Conservation (phyloP, 2,329 filamentous ascomycete genomes). For the Fusarium zealandicum region DNA sequence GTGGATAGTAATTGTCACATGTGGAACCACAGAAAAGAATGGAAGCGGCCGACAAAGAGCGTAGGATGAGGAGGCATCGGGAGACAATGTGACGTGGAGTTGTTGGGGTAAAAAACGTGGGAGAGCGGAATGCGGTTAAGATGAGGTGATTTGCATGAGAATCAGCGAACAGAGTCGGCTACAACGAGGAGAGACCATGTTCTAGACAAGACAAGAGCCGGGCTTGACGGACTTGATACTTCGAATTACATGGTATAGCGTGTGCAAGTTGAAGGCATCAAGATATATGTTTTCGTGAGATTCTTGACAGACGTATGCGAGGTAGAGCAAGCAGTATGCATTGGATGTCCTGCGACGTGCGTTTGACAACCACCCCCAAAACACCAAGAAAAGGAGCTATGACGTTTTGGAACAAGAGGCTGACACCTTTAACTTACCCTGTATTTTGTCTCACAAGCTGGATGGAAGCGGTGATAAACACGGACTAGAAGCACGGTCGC, state of each 20-base stretch:
- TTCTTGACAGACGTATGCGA: too few relatives aligned
- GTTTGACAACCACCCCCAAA: slow-evolving; percentile 15
- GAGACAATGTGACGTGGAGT: slow-evolving; percentile 20
- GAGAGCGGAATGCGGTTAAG: slow-evolving; percentile 34
- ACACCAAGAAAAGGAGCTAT: slow-evolving; percentile 13
- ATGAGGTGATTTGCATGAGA: slow-evolving; percentile 11
- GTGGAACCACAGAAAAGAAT: slow-evolving; percentile 13
- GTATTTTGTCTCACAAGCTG: slow-evolving; percentile 2
- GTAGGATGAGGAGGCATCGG: background rate
- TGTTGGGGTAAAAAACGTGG: slow-evolving; percentile 28
- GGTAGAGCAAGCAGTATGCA: background rate
- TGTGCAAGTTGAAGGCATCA: too few relatives aligned
- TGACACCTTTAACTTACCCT: slow-evolving; percentile 10
- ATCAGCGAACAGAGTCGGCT: background rate
- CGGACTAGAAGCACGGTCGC: slow-evolving; percentile 17
- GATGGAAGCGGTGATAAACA: slow-evolving; percentile 21
- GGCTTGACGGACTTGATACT: background rate
- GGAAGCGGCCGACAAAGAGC: slow-evolving; percentile 19
- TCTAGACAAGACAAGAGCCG: background rate
- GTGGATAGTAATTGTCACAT: background rate
- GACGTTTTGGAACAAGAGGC: slow-evolving; percentile 11
- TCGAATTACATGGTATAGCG: background rate
- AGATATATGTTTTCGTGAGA: too few relatives aligned
- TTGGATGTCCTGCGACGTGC: slow-evolving; percentile 5
- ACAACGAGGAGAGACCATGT: background rate